A percentile compares a stretch with the other conserved stretches of the same genome.
These are phyloP conservation scores for Candida hungchunana DNA, from an alignment of 805 yeast genomes.

Conservation along the genomic window DNA sequence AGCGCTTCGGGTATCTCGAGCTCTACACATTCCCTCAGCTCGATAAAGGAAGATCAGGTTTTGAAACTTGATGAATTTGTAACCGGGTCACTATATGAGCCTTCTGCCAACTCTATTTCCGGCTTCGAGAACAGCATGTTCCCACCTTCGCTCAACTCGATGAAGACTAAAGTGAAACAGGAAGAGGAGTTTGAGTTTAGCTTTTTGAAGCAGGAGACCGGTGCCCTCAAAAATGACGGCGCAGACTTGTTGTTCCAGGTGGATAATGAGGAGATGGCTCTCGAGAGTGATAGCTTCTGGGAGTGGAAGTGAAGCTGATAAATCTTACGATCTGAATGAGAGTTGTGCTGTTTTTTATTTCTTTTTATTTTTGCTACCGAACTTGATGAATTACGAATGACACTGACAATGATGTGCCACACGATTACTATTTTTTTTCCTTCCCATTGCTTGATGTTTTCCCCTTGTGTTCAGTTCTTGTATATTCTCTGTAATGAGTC, in stretches of 20 bases:
- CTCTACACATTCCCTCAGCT: conserved; percentile 16
- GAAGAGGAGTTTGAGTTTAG: conserved; percentile 23
- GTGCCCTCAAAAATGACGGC: conserved; percentile 10
- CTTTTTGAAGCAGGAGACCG: conserved; percentile 22
- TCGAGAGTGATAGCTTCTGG: conserved; percentile 19
- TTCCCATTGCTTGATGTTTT: too few species aligned
- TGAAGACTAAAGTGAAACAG: conserved; percentile 6
- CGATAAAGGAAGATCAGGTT: conserved; percentile 25
- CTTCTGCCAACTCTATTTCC: conserved; percentile 14
- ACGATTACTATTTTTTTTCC: too few species aligned
- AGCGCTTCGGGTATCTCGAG: conserved; percentile 15
- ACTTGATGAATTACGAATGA: too few species aligned
- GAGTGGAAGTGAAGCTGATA: conserved; percentile 16
- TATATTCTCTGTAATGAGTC: too few species aligned
- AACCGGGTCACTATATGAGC: conserved; percentile 23
- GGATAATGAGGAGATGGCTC: conserved; percentile 9
- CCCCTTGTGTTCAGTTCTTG: too few species aligned
- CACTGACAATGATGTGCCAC: too few species aligned
- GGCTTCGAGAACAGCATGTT: too few species aligned
- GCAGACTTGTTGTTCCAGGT: conserved; percentile 17
- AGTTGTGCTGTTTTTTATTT: too few species aligned
- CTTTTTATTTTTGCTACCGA: too few species aligned
- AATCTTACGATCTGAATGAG: background rate
- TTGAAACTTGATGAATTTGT: conserved; percentile 25
- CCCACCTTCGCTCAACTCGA: conserved; percentile 7